Base-by-base conservation (phyloP, 495 filamentous ascomycete species). In the Hyaloscypha hepaticicola region DNA sequence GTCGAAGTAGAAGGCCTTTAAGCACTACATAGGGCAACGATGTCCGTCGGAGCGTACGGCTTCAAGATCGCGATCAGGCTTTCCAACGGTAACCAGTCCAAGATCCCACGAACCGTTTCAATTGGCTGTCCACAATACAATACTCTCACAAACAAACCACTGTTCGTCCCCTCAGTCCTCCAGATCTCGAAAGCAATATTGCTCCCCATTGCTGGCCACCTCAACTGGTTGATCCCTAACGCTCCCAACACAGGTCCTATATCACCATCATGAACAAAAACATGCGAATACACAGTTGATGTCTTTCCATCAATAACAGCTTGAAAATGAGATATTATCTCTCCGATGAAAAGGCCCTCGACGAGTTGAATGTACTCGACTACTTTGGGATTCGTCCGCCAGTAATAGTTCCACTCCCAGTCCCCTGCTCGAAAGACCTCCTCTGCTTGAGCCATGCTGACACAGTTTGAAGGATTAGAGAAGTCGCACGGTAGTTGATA, bases 361-460 rank as follows among this genome's bases (percentile, higher is more conserved):
- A 33, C 48, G 5, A 61, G 59, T 14, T 29, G 41, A 41, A 61
- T 61, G 41, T 61, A 61, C 59, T 60, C 33, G n/a, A 12, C 11
- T 26, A 49, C 58, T 7, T 60, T 27, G 33, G 58, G 58, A 24
- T 60, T n/a, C n/a, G n/a, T n/a, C n/a, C 56, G 56, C 58, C 58
- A 60, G 34, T 50, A 60, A 38, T 60, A 60, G 22, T 60, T 60
- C 58, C 58, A 60, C 41, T 60, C 58, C 58, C 58, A 60, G 38
- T 60, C 58, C 2, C 58, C 58, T n/a, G 58, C 58, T 3, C 58
- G 34, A 26, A 60, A 60, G 22, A 60, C 41, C 29, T 60, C 58
- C 3, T 60, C 38, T 26, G 58, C 58, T 51, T 60, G 58, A 16
- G 3, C 58, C 33, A 51, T 49, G 3, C 8, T 49, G 3, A 60